Conservation (phyloP, 2,329 filamentous ascomycete genomes). For the Allantophomopsis lycopodina region DNA sequence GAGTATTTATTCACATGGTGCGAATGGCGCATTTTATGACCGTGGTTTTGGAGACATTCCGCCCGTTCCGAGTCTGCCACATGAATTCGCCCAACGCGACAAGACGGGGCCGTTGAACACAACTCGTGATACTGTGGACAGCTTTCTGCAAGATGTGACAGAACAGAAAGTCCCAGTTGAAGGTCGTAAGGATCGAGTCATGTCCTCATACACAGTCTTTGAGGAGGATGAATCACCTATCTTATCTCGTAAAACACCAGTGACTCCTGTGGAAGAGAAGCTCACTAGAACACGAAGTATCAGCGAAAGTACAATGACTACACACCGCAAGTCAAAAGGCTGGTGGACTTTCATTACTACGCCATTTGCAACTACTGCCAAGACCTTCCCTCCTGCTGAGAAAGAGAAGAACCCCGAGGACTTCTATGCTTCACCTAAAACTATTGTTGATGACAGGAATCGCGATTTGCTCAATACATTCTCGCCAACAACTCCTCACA, state of each 20-base stretch:
- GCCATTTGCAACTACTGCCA: constrained; percentile 33
- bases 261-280: constrained; percentile 3
- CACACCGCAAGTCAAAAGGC: constrained; percentile 42
- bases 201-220: constrained; percentile 46
- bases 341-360: constrained; percentile 73
- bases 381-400: too few relatives aligned
- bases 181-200: constrained; percentile 4
- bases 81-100: too few relatives aligned
- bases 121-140: too few relatives aligned
- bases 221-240: constrained; percentile 48
- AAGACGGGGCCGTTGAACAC: too few relatives aligned
- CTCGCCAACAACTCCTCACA: constrained; percentile 16
- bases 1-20: constrained; percentile 41
- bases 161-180: too few relatives aligned
- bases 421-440: too few relatives aligned
- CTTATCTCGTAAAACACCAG: constrained; percentile 19
- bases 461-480: constrained; percentile 4
- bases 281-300: constrained; percentile 5
- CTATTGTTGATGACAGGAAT: too few relatives aligned
- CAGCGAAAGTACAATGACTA: constrained; percentile 14
- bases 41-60: constrained; percentile 27
- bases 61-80: constrained; percentile 43
- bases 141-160: too few relatives aligned
- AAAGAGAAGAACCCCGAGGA: too few relatives aligned
- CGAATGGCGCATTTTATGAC: constrained; percentile 11